These are phyloP conservation scores for Citrus unshiu DNA, from an alignment of 345 rosid species.

Conservation along the genomic window DNA sequence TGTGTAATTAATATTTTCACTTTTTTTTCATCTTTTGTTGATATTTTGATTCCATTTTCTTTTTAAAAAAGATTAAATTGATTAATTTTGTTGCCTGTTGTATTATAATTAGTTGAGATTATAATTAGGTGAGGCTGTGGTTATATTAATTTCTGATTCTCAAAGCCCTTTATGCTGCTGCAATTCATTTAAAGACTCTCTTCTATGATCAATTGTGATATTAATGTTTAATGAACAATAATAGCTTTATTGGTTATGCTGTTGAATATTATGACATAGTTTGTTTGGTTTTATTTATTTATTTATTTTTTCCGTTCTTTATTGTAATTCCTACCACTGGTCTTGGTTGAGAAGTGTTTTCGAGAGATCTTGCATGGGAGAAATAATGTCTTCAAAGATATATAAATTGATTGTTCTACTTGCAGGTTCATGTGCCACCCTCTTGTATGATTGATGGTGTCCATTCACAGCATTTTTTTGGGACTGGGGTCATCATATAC, in stretches of 20 bases:
- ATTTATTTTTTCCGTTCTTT: not conserved
- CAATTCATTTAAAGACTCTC: not conserved
- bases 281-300: not conserved
- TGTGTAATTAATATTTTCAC: not conserved
- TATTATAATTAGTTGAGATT: not conserved
- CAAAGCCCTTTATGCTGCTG: not conserved
- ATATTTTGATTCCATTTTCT: not conserved
- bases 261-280: not conserved
- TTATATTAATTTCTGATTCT: not conserved
- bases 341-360: not conserved
- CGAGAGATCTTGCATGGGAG: not conserved
- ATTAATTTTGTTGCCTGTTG: not conserved
- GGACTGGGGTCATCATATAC: conserved; percentile 85
- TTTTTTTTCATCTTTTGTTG: not conserved
- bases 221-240: not conserved
- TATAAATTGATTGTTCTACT: conserved; percentile 1
- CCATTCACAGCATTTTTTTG: conserved; percentile 73
- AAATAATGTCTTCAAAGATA: not conserved
- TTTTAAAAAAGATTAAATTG: not conserved
- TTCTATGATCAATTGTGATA: not conserved
- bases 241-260: not conserved
- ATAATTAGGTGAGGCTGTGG: not conserved
- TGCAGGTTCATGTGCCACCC: conserved; percentile 92
- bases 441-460: conserved; percentile 94
- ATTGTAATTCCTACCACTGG: not conserved